phyloP scores from a whole-genome alignment of 2,329 filamentous ascomycete genomes.

The Septoria linicola region DNA sequence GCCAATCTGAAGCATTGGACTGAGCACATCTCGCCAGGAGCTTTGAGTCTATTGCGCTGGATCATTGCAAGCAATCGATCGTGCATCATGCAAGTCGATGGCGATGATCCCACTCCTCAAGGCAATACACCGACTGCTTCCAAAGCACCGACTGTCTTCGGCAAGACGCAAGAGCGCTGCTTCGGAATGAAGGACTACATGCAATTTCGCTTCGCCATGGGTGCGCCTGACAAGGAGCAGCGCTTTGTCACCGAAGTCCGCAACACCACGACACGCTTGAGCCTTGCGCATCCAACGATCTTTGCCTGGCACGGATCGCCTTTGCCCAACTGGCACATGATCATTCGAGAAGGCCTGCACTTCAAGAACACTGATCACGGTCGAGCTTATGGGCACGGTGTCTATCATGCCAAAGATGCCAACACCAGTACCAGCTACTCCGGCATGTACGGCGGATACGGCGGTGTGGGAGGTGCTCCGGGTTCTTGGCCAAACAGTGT shows the following conservation, averaged over 20 bases:
- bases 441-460: conserved; percentile 11
- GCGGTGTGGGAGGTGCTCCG: neutral
- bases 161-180: conserved; percentile 47
- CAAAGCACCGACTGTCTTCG: conserved; percentile 17
- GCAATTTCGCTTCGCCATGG: conserved; percentile 86
- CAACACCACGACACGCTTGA: conserved; percentile 43
- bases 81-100: conserved; percentile 74
- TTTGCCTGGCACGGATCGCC: conserved; percentile 85
- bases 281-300: conserved; percentile 62
- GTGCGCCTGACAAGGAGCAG: conserved; percentile 81
- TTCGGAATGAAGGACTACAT: conserved; percentile 65
- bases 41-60: conserved; percentile 73
- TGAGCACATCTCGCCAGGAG: conserved; percentile 62
- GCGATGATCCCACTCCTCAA: conserved; percentile 13
- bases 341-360: conserved; percentile 78
- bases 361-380: conserved; percentile 64
- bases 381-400: conserved; percentile 72
- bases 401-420: conserved; percentile 70
- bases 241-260: conserved; percentile 66
- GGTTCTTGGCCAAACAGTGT: conserved; percentile 64
- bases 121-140: conserved; percentile 6
- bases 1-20: conserved; percentile 53
- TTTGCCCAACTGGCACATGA: conserved; percentile 82
- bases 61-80: conserved; percentile 87
- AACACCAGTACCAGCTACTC: conserved; percentile 58